Evolutionary conservation across 148 eudicot genomes (phyloP).

Genomic region (Dysphania ambrosioides): DNA sequence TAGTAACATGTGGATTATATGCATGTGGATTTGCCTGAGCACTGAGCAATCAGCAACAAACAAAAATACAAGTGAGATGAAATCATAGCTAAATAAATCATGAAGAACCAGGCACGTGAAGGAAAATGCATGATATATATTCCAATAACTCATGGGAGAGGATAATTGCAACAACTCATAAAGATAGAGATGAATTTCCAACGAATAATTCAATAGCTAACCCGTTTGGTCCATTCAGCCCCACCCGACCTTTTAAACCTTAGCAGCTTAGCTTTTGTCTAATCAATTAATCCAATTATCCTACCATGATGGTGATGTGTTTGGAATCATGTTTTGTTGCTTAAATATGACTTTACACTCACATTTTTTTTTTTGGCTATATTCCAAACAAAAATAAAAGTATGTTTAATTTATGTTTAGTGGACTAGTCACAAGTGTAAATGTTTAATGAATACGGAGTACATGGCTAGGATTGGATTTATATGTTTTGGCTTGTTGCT

Average conservation of each 20-base stretch:
- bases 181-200: slow-evolving; percentile 11
- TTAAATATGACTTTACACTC: background rate
- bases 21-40: slow-evolving; percentile 1
- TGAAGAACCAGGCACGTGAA: background rate
- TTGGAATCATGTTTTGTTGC: background rate
- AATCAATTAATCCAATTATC: slow-evolving; percentile 2
- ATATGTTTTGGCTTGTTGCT: too few species aligned
- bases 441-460: too few species aligned
- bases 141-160: background rate
- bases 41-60: background rate
- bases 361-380: too few species aligned
- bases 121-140: slow-evolving; percentile 2
- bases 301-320: background rate
- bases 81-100: background rate
- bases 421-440: too few species aligned
- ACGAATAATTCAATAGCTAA: slow-evolving; percentile 3
- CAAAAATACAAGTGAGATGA: background rate
- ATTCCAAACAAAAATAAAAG: background rate
- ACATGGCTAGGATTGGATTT: too few species aligned
- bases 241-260: background rate
- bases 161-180: slow-evolving; percentile 11
- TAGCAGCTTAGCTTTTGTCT: background rate
- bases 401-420: too few species aligned
- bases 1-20: background rate
- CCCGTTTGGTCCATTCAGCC: background rate